Evolutionary conservation across 345 rosid genomes (phyloP).

Genomic region (Gossypium ekmanianum): DNA sequence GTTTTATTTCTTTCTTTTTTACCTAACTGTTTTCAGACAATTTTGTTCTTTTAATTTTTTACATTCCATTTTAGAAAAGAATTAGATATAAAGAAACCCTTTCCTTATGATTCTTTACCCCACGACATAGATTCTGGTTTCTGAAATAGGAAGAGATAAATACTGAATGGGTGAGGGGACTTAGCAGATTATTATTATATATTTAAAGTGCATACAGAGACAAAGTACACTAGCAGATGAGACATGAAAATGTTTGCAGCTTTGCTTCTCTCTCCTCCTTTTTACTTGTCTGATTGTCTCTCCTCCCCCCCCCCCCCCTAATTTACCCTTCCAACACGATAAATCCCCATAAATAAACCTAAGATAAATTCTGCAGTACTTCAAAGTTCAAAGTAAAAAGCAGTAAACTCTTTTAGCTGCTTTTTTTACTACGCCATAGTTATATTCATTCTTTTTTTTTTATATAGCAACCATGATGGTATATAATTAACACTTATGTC

Average conservation of each 20-base stretch:
- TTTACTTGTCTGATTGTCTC: neutral
- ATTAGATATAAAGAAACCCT: neutral
- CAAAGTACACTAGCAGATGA: slow-evolving; percentile 35
- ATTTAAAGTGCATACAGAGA: slow-evolving; percentile 17
- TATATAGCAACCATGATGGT: neutral
- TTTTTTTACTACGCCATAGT: neutral
- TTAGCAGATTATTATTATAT: slow-evolving; percentile 11
- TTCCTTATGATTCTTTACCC: neutral
- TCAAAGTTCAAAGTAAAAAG: neutral
- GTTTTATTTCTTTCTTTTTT: slow-evolving; percentile 12
- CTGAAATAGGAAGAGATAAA: slow-evolving; percentile 23
- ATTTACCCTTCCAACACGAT: slow-evolving; percentile 24
- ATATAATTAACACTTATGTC: neutral
- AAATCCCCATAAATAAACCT: slow-evolving; percentile 19
- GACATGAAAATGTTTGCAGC: slow-evolving; percentile 44
- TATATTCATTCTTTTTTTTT: neutral
- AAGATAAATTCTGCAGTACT: neutral
- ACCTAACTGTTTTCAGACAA: slow-evolving; percentile 17
- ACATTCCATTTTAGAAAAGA: neutral
- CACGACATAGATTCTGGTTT: slow-evolving; percentile 40
- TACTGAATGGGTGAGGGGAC: slow-evolving; percentile 20
- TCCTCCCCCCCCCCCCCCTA: neutral
- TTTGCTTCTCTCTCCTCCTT: slow-evolving; percentile 22
- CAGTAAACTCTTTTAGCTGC: neutral
- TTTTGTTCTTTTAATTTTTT: neutral